A percentile compares a stretch with the other conserved stretches of the same genome.
phyloP scores from a whole-genome alignment of 164 flowering plant genomes.

The Magnolia kwangsiensis region DNA sequence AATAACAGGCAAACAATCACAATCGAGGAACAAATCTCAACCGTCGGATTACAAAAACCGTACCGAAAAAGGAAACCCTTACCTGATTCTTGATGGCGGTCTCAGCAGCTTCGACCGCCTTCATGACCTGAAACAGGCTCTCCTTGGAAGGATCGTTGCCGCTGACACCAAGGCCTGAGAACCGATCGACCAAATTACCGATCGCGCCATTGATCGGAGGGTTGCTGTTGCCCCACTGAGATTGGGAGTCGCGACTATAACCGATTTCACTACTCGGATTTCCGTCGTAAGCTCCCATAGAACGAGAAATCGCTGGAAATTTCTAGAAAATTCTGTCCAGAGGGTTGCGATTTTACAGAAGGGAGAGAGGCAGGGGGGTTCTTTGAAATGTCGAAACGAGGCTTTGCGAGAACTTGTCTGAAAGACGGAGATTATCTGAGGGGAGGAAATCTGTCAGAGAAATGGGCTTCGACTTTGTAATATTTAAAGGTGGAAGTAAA shows the following conservation, averaged over 20 bases:
- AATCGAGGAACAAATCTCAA: neutral
- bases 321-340: neutral
- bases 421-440: too few relatives aligned
- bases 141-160: conserved; percentile 21
- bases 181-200: conserved; percentile 40
- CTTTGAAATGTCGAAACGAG: too few relatives aligned
- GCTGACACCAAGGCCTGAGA: conserved; percentile 35
- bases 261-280: conserved; percentile 9
- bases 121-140: conserved; percentile 61
- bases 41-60: neutral
- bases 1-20: neutral
- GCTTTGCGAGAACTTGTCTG: too few relatives aligned
- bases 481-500: too few relatives aligned
- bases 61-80: neutral
- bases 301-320: neutral
- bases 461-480: too few relatives aligned
- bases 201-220: conserved; percentile 45
- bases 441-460: too few relatives aligned
- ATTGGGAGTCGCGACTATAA: conserved; percentile 14
- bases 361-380: neutral
- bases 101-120: conserved; percentile 83
- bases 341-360: neutral
- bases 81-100: conserved; percentile 72
- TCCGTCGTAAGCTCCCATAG: conserved; percentile 25
- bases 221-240: conserved; percentile 15